Evolutionary conservation across 225 moss, liverwort and hornwort species (phyloP), one percentile per base, ranked within the genome.

Genomic region (Anthoceros angustus): DNA sequence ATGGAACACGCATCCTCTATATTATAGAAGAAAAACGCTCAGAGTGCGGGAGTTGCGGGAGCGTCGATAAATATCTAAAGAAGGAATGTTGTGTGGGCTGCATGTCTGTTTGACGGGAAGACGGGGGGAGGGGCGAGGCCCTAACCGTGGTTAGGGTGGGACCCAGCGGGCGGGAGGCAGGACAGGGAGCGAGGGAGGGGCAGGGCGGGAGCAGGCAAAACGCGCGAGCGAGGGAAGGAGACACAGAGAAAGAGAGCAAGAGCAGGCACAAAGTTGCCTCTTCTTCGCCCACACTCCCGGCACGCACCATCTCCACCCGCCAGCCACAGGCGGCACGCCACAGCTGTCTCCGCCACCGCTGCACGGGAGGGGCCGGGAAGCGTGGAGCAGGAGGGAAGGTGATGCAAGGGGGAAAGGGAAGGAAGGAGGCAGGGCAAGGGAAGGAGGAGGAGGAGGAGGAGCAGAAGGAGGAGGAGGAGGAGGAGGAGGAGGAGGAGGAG

Each of bases 221-320:
- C 55, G 55, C 55, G 55, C 55, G 55, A 55, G n/a, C 55, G 55
- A 20, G 55, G 10, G 55, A 55, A 18, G 55, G n/a, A 55, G 55
- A 55, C 55, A 23, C 55, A 32, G 55, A 55, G 55, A 23, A 23
- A 55, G 55, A 55, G 55, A 55, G 55, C 18, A 55, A 23, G 23
- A 23, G 55, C 55, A 15, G 55, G 55, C 55, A 18, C 55, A 55
- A 55, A 55, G 55, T 23, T 55, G n/a, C 23, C 55, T 55, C 55
- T 23, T 23, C 55, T 5, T 23, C 55, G 5, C 14, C 55, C 23
- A 18, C 55, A 55, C 55, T 23, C 55, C 16, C 55, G 23, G 55
- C 55, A 55, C n/a, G 14, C 55, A 55, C 55, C 55, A 46, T 55
- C 55, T 0, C 2, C 23, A 7, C n/a, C 55, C 55, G 55, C 55